phyloP scores from a whole-genome alignment of 208 protist genomes.

The Kentomonas sorsogonicus region DNA sequence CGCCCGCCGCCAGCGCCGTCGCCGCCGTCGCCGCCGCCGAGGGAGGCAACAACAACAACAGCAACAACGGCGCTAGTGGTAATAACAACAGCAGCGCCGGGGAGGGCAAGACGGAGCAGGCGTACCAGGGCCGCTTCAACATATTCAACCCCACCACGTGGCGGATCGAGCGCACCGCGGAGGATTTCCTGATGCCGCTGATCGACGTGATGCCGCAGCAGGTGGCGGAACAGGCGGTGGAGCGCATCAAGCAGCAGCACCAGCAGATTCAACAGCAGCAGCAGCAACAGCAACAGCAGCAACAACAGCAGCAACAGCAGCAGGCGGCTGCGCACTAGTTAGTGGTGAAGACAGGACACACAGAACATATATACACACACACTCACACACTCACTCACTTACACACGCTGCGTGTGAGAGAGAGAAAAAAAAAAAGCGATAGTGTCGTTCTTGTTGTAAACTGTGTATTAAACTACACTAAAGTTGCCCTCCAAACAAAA shows the following conservation, averaged over 20 bases:
- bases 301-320: neutral
- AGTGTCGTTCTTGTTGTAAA: too few species aligned
- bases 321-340: too few species aligned
- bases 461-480: too few species aligned
- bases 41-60: slow-evolving; percentile 1
- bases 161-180: slow-evolving; percentile 33
- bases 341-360: too few species aligned
- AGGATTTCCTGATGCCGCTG: slow-evolving; percentile 38
- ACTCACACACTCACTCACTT: too few species aligned
- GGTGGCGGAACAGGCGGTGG: slow-evolving; percentile 42
- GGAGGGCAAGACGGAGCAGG: neutral
- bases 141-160: slow-evolving; percentile 69
- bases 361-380: too few species aligned
- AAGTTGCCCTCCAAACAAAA: neutral
- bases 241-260: slow-evolving; percentile 32
- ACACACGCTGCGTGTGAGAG: too few species aligned
- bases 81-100: neutral
- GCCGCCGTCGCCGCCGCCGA: too few species aligned
- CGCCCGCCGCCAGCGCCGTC: too few species aligned
- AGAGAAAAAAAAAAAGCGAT: too few species aligned
- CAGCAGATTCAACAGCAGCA: slow-evolving; percentile 11
- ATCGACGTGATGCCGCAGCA: slow-evolving; percentile 42
- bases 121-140: slow-evolving; percentile 32
- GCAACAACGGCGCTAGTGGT: neutral
- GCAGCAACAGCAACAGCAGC: slow-evolving; percentile 17